phyloP scores from a whole-genome alignment of 495 filamentous ascomycete genomes.

The Penicillium verhagenii region DNA sequence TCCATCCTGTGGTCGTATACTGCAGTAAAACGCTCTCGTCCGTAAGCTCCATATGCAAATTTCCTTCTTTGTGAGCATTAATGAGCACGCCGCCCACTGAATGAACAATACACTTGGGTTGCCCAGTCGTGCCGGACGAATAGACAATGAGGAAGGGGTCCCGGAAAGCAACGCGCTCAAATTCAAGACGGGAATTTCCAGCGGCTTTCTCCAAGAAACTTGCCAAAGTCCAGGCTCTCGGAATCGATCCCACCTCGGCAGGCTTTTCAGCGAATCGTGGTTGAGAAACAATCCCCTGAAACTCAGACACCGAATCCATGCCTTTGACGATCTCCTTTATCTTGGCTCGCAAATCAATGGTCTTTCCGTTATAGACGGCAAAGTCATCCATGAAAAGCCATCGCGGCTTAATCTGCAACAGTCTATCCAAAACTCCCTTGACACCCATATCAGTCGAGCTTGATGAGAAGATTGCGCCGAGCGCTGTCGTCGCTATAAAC shows the following conservation, averaged over 20 bases:
- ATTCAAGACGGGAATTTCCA: slow-evolving; percentile 41
- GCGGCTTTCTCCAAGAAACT: slow-evolving; percentile 49
- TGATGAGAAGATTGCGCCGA: slow-evolving; percentile 69
- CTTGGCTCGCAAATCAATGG: slow-evolving; percentile 65
- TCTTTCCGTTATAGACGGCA: slow-evolving; percentile 75
- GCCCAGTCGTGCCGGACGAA: slow-evolving; percentile 72
- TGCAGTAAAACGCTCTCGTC: slow-evolving; percentile 51
- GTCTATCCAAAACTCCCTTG: slow-evolving; percentile 69
- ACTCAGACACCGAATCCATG: slow-evolving; percentile 55
- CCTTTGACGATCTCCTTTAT: slow-evolving; percentile 64
- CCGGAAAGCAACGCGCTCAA: slow-evolving; percentile 48
- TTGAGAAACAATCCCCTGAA: slow-evolving; percentile 61
- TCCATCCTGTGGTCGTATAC: slow-evolving; percentile 73
- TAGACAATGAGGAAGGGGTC: slow-evolving; percentile 77
- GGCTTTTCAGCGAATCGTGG: slow-evolving; percentile 58
- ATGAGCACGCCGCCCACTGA: slow-evolving; percentile 17
- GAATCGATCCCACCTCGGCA: slow-evolving; percentile 55
- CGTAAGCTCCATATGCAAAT: slow-evolving; percentile 55
- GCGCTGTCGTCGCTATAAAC: slow-evolving; percentile 58
- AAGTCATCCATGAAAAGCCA: slow-evolving; percentile 76
- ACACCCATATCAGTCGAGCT: slow-evolving; percentile 76
- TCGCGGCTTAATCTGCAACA: slow-evolving; percentile 67
- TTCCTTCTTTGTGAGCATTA: slow-evolving; percentile 55
- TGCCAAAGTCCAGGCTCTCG: slow-evolving; percentile 50
- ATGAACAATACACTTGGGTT: slow-evolving; percentile 81